phyloP scores from a whole-genome alignment of 2,329 filamentous ascomycete species.

The Drechslera avenae region DNA sequence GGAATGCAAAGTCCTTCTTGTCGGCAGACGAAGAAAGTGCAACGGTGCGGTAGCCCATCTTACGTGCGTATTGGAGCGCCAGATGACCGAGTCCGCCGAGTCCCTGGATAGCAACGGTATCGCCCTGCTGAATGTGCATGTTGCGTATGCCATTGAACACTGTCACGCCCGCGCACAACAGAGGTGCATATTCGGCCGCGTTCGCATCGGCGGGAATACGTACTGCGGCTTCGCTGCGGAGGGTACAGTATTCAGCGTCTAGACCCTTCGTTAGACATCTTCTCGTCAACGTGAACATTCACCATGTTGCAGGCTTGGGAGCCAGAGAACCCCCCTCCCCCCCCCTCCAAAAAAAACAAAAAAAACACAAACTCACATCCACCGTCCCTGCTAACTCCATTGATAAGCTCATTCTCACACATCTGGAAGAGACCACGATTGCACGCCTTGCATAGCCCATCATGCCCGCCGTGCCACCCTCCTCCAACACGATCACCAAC shows the following conservation, averaged over 20 bases:
- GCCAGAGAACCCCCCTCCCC: no score
- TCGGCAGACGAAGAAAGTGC: constrained; percentile 55
- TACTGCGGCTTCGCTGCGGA: constrained; percentile 66
- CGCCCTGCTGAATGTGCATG: constrained; percentile 54
- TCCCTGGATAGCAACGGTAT: constrained; percentile 58
- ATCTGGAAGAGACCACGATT: constrained; percentile 69
- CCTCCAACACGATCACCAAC: constrained; percentile 71
- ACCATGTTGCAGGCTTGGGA: no score
- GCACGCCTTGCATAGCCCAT: constrained; percentile 66
- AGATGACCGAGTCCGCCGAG: constrained; percentile 60
- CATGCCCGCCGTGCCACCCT: constrained; percentile 71
- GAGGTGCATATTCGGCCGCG: constrained; percentile 52
- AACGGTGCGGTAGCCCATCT: constrained; percentile 59
- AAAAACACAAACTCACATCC: constrained; percentile 59
- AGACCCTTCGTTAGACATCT: background rate
- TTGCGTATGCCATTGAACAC: constrained; percentile 59
- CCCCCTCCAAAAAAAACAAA: no score
- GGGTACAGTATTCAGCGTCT: constrained; percentile 65
- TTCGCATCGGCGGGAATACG: constrained; percentile 55
- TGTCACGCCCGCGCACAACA: constrained; percentile 57
- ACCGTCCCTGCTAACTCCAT: constrained; percentile 69
- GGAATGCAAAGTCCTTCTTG: constrained; percentile 60
- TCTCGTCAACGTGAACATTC: background rate
- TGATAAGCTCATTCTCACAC: constrained; percentile 66
- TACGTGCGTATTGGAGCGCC: constrained; percentile 58